These are phyloP conservation scores for Cyclocybe aegerita DNA, from an alignment of 768 basidiomycete genomes.

Conservation along the genomic window DNA sequence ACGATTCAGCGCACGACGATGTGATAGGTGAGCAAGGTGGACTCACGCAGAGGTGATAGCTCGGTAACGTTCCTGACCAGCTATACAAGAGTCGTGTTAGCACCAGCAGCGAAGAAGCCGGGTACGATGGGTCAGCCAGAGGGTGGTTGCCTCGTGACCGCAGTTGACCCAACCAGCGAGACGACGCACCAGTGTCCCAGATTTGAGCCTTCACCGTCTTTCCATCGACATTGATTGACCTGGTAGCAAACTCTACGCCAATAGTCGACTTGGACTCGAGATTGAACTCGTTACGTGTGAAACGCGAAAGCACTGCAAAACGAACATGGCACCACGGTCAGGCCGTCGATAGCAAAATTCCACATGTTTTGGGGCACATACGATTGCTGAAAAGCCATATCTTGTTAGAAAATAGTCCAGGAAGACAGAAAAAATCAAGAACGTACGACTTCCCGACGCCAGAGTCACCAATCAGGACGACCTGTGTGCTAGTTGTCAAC, in stretches of 20 bases:
- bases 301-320: constrained; percentile 90
- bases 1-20: neutral
- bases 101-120: neutral
- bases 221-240: constrained; percentile 91
- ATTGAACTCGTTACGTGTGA: constrained; percentile 99
- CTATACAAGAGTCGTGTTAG: constrained; percentile 37
- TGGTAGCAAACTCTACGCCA: constrained; percentile 97
- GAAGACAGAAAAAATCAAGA: constrained; percentile 12
- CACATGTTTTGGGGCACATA: constrained; percentile 33
- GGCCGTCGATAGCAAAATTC: neutral
- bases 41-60: constrained; percentile 95
- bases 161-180: constrained; percentile 5
- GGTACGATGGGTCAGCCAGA: neutral
- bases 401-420: constrained; percentile 7
- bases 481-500: constrained; percentile 45
- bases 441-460: constrained; percentile 99
- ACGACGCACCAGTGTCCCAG: constrained; percentile 91
- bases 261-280: constrained; percentile 99
- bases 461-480: constrained; percentile 98
- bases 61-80: constrained; percentile 96
- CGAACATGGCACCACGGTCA: constrained; percentile 1
- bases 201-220: constrained; percentile 99
- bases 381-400: constrained; percentile 49
- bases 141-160: constrained; percentile 8
- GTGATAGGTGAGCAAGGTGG: constrained; percentile 1